Evolutionary conservation across 306 rosid genomes (phyloP).

Genomic region (Cucurbita moschata): DNA sequence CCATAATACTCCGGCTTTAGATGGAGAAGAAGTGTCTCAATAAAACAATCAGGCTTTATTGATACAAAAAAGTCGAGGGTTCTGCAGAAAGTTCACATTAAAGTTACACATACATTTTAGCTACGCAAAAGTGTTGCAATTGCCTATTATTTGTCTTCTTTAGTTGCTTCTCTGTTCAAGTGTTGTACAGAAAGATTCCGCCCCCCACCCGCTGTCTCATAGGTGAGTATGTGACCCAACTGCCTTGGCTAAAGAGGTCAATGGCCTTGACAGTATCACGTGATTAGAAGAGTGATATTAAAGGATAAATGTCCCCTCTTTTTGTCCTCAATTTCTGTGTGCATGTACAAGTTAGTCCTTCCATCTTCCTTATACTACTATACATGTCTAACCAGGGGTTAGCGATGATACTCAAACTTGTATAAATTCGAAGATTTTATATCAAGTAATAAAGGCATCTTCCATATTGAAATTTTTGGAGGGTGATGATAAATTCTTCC

Average conservation of each 20-base stretch:
- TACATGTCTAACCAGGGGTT: background rate
- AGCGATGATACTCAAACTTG: background rate
- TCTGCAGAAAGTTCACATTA: background rate
- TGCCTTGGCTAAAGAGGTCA: background rate
- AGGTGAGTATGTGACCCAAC: background rate
- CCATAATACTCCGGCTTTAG: background rate
- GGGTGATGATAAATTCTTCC: background rate
- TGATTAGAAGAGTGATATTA: background rate
- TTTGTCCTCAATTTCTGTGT: background rate
- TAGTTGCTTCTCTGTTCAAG: background rate
- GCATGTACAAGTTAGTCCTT: background rate
- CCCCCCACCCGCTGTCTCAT: background rate
- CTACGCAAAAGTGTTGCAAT: background rate
- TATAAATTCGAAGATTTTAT: background rate
- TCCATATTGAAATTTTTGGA: background rate
- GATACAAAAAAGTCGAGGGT: background rate
- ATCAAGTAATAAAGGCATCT: background rate
- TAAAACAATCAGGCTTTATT: background rate
- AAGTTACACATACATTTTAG: background rate
- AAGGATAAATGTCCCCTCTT: background rate
- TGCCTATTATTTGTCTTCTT: background rate
- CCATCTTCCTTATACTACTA: background rate
- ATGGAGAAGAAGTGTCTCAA: background rate
- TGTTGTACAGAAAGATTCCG: background rate
- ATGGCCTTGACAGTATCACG: background rate